Conservation (phyloP, 345 rosid species). For the Corymbia maculata region DNA sequence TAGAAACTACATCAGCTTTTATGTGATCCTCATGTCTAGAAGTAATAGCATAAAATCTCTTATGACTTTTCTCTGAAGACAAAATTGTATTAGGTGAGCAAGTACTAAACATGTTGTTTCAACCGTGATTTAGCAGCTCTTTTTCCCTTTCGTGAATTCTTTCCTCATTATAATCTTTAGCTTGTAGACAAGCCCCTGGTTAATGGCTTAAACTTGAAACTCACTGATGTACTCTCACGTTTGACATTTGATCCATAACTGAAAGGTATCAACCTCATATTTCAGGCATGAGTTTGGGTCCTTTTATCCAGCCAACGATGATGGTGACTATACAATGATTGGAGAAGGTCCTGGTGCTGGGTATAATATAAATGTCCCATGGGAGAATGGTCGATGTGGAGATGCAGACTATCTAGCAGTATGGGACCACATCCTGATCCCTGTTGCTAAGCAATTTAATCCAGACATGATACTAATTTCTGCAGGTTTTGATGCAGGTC, state of each 20-base stretch:
- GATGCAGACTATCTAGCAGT: conserved; percentile 89
- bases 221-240: not conserved
- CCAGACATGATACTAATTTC: conserved; percentile 76
- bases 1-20: not conserved
- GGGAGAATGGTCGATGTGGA: conserved; percentile 81
- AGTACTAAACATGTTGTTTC: not conserved
- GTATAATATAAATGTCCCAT: conserved; percentile 89
- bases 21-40: not conserved
- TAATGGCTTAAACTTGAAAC: not conserved
- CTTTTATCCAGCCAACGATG: conserved; percentile 73
- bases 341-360: conserved; percentile 93
- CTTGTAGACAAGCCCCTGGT: not conserved
- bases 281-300: conserved; percentile 80
- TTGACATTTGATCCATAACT: not conserved
- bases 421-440: conserved; percentile 90
- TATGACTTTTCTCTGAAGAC: not conserved
- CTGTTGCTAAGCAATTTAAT: conserved; percentile 65
- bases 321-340: conserved; percentile 74
- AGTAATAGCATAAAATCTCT: not conserved
- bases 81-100: not conserved
- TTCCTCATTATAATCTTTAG: not conserved
- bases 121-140: not conserved
- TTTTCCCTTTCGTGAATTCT: not conserved
- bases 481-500: conserved; percentile 99
- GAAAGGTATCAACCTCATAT: not conserved